Conservation (phyloP, 2,329 filamentous ascomycete species). For the Rhytidhysteron rufulum region DNA sequence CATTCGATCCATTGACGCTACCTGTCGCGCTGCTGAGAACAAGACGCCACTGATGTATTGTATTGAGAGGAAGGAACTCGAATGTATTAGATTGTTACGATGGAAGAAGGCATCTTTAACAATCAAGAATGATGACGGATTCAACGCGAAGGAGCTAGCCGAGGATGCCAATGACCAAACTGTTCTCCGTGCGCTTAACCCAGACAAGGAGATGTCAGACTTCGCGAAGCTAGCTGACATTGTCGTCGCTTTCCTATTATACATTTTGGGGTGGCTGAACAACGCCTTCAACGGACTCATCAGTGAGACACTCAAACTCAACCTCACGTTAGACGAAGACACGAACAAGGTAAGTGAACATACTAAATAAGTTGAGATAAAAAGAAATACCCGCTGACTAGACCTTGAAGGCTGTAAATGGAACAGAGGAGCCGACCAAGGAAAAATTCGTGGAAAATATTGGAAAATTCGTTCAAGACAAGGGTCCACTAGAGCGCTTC, state of each 20-base stretch:
- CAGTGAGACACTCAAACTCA: too few species aligned
- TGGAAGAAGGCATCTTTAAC: background rate
- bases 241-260: background rate
- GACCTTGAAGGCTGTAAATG: too few species aligned
- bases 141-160: background rate
- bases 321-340: too few species aligned
- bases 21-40: background rate
- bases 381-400: too few species aligned
- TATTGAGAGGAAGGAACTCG: background rate
- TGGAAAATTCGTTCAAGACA: background rate
- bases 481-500: too few species aligned
- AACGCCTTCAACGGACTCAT: background rate
- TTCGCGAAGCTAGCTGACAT: background rate
- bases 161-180: background rate
- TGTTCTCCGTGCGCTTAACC: background rate
- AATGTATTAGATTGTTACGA: background rate
- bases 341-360: too few species aligned
- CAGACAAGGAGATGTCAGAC: background rate
- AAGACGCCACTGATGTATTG: slow-evolving; percentile 2
- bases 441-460: background rate
- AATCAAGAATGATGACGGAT: slow-evolving; percentile 1
- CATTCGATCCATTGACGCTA: background rate
- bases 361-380: too few species aligned
- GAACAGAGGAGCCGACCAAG: background rate
- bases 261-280: background rate